Conservation (phyloP, 371 early-diverging fungal genomes). For the Furculomyces boomerangus region DNA sequence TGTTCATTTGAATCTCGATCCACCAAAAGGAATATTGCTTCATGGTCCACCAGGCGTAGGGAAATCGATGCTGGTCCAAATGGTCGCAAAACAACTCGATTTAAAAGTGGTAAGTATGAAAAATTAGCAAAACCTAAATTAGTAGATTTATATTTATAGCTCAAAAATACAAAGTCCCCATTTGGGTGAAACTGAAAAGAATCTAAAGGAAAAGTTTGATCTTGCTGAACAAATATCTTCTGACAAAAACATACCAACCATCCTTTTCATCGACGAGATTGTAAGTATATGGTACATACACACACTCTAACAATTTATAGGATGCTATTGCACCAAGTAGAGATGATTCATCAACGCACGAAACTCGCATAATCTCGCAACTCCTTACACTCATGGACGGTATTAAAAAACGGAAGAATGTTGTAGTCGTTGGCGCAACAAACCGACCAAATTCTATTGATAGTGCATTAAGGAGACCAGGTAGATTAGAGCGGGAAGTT, state of each 20-base stretch:
- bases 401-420: constrained; percentile 31
- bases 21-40: constrained; percentile 75
- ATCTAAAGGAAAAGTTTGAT: constrained; percentile 62
- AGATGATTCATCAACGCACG: constrained; percentile 51
- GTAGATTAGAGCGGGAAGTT: constrained; percentile 92
- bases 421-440: constrained; percentile 93
- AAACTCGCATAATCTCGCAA: constrained; percentile 89
- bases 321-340: constrained; percentile 89
- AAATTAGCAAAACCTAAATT: not conserved
- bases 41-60: constrained; percentile 96
- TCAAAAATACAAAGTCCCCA: constrained; percentile 83
- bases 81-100: constrained; percentile 35
- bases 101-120: constrained; percentile 23
- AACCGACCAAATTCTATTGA: constrained; percentile 97
- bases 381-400: constrained; percentile 98
- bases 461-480: constrained; percentile 93
- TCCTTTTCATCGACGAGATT: constrained; percentile 98
- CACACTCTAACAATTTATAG: too few relatives aligned
- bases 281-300: constrained; percentile 26
- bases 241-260: constrained; percentile 33
- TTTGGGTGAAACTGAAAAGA: constrained; percentile 88
- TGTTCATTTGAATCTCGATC: constrained; percentile 44
- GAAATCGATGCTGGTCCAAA: constrained; percentile 66
- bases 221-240: constrained; percentile 40
- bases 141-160: constrained; percentile 43